phyloP scores from a whole-genome alignment of 2,329 filamentous ascomycete genomes.

The Pezicula neosporulosa region DNA sequence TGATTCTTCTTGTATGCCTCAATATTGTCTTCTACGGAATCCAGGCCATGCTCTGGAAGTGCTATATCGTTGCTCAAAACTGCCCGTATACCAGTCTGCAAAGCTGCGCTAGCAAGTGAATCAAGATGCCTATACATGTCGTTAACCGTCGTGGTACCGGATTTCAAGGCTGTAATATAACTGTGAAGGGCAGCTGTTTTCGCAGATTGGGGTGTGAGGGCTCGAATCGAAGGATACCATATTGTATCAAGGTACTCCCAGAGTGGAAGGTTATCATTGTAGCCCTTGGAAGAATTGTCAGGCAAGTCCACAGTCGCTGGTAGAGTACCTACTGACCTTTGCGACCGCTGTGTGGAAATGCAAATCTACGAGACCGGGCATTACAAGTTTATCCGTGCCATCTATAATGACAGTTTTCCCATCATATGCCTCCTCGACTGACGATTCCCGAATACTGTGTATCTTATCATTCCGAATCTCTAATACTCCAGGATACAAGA shows the following conservation, averaged over 20 bases:
- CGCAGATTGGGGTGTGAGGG: constrained; percentile 10
- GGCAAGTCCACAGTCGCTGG: neutral
- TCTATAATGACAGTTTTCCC: constrained; percentile 16
- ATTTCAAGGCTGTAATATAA: constrained; percentile 18
- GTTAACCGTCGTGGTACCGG: constrained; percentile 19
- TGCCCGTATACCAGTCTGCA: constrained; percentile 18
- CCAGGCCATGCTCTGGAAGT: constrained; percentile 17
- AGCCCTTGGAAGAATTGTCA: constrained; percentile 9
- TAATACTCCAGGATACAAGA: constrained; percentile 17
- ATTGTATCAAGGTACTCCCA: constrained; percentile 22
- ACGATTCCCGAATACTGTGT: constrained; percentile 6
- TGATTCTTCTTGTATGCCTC: constrained; percentile 12
- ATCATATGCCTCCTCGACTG: constrained; percentile 8
- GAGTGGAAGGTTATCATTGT: constrained; percentile 17
- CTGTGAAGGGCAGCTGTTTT: constrained; percentile 15
- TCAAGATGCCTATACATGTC: constrained; percentile 23
- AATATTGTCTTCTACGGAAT: constrained; percentile 18
- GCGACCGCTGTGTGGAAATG: constrained; percentile 22
- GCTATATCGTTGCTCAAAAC: constrained; percentile 19
- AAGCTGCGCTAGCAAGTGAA: constrained; percentile 14
- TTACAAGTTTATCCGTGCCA: constrained; percentile 19
- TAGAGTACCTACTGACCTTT: constrained; percentile 10
- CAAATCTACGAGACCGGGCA: constrained; percentile 20
- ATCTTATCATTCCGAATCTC: constrained; percentile 20
- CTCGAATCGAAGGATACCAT: constrained; percentile 21